phyloP scores from a whole-genome alignment of 225 moss, liverwort and hornwort genomes.

The Takakia lepidozioides region DNA sequence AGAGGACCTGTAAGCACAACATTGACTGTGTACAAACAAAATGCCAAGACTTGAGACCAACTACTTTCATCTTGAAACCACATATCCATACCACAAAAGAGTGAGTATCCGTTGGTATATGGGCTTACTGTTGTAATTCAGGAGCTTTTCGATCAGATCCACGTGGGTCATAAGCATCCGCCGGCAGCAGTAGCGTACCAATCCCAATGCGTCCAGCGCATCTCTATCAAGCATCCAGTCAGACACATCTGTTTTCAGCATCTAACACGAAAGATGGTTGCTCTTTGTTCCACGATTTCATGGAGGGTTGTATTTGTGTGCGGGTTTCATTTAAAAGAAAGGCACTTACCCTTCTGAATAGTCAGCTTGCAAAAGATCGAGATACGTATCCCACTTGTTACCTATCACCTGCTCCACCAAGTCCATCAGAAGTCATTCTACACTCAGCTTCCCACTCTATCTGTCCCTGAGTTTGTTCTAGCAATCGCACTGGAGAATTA shows the following conservation, averaged over 20 bases:
- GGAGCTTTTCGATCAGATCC: slow-evolving; percentile 93
- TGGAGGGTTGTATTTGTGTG: too few species aligned
- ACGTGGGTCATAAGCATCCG: slow-evolving; percentile 99
- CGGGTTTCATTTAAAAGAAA: not conserved
- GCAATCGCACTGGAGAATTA: too few species aligned
- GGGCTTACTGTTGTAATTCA: slow-evolving; percentile 80
- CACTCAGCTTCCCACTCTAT: too few species aligned
- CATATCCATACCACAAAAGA: not conserved
- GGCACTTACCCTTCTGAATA: slow-evolving; percentile 76
- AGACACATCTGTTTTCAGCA: not conserved
- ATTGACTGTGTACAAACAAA: not conserved
- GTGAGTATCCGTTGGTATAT: not conserved
- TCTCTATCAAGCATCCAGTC: slow-evolving; percentile 30
- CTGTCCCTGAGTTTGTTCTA: too few species aligned
- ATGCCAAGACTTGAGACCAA: not conserved
- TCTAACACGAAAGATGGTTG: not conserved
- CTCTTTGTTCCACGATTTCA: too few species aligned
- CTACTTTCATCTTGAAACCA: not conserved
- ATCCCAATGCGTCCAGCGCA: slow-evolving; percentile 76
- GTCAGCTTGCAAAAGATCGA: slow-evolving; percentile 90
- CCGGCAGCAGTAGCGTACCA: slow-evolving; percentile 86
- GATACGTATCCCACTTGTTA: slow-evolving; percentile 96
- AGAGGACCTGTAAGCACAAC: not conserved
- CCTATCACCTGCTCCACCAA: slow-evolving; percentile 62
- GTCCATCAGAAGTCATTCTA: not conserved